These are phyloP conservation scores for Raddia guianensis DNA, from an alignment of 176 grass and related monocot species.

Conservation along the genomic window DNA sequence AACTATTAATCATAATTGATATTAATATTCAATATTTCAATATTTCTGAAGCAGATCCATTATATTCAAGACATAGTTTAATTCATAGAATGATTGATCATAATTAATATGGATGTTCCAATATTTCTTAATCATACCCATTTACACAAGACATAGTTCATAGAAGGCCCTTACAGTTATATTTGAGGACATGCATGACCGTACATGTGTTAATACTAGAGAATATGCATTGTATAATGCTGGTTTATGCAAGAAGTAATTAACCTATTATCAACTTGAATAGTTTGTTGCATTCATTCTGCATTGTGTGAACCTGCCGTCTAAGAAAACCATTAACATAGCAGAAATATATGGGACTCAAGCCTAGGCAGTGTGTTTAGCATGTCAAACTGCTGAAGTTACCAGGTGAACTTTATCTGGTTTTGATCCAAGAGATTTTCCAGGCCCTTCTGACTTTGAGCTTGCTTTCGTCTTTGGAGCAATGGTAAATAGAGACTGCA, in stretches of 20 bases:
- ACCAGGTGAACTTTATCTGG: slow-evolving; percentile 92
- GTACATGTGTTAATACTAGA: slow-evolving; percentile 5
- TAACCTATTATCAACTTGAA: slow-evolving; percentile 1
- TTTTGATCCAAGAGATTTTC: slow-evolving; percentile 80
- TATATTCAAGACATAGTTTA: not conserved
- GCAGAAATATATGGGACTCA: slow-evolving; percentile 12
- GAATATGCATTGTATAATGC: not conserved
- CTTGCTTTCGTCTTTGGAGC: slow-evolving; percentile 70
- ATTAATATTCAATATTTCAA: slow-evolving; percentile 1
- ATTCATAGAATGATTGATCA: not conserved
- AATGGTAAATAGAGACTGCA: slow-evolving; percentile 77
- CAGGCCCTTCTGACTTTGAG: slow-evolving; percentile 58
- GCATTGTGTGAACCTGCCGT: not conserved
- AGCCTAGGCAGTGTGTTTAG: not conserved
- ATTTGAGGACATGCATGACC: not conserved
- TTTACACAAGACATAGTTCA: slow-evolving; percentile 26
- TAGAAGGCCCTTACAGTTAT: not conserved
- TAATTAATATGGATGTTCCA: slow-evolving; percentile 10
- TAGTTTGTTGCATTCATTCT: not conserved
- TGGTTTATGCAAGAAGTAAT: slow-evolving; percentile 26
- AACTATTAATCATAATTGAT: not conserved
- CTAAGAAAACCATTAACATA: not conserved
- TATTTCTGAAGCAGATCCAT: not conserved
- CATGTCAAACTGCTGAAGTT: slow-evolving; percentile 35
- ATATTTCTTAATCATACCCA: not conserved